A percentile compares a stretch with the other conserved stretches of the same genome.
Evolutionary conservation across 2,329 filamentous ascomycete genomes (phyloP).

Genomic region (Trichoderma koningiopsis): DNA sequence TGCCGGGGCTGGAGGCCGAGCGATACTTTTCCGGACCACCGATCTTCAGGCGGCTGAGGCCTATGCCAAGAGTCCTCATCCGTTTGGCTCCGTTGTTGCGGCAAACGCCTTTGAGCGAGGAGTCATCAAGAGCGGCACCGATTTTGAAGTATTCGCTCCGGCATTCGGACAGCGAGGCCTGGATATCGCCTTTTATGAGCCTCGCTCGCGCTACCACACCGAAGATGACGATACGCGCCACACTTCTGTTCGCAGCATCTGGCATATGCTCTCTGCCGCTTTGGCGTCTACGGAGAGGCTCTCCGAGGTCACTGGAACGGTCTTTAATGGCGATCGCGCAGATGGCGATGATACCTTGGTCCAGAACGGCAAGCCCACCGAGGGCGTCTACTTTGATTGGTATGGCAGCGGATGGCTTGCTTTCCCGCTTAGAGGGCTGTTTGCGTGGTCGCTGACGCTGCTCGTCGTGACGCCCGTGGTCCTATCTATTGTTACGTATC

Average conservation of each 20-base stretch:
- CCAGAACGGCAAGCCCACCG: constrained; percentile 65
- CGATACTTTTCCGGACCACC: constrained; percentile 83
- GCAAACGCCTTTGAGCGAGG: constrained; percentile 82
- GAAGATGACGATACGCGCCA: constrained; percentile 83
- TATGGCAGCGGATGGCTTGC: constrained; percentile 80
- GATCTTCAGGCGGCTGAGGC: constrained; percentile 83
- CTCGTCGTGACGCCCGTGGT: constrained; percentile 78
- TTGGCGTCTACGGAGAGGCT: constrained; percentile 73
- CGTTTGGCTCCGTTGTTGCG: constrained; percentile 81
- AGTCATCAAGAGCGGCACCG: constrained; percentile 81
- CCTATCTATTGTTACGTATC: constrained; percentile 67
- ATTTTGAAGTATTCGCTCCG: constrained; percentile 81
- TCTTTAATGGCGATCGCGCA: constrained; percentile 63
- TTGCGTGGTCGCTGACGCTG: constrained; percentile 82
- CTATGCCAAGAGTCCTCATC: constrained; percentile 71
- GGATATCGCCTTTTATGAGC: constrained; percentile 89
- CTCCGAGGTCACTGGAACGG: constrained; percentile 65
- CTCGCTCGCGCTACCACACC: constrained; percentile 86
- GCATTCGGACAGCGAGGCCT: constrained; percentile 81
- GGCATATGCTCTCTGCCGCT: constrained; percentile 93
- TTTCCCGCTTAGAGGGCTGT: constrained; percentile 78
- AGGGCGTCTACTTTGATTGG: constrained; percentile 91
- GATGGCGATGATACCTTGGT: constrained; percentile 62
- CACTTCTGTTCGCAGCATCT: constrained; percentile 70
- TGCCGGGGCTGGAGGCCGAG: constrained; percentile 86